These are phyloP conservation scores for Rhizoctonia solani DNA, from an alignment of 1,284 basidiomycete species.

Conservation along the genomic window DNA sequence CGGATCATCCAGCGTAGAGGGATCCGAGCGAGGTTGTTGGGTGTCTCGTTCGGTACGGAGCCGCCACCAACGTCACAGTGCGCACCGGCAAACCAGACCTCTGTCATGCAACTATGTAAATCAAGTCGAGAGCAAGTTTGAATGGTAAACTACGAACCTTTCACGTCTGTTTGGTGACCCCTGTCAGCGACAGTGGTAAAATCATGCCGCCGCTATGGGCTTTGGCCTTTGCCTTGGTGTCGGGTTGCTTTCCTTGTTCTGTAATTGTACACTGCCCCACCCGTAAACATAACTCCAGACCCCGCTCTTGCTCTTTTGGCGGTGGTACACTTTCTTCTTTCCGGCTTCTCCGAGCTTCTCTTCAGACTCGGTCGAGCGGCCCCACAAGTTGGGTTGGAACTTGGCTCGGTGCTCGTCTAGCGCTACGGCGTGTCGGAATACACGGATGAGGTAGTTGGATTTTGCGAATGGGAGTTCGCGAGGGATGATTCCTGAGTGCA, in stretches of 20 bases:
- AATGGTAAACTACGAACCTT: not conserved
- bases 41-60: slow-evolving; percentile 39
- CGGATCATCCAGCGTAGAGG: too few relatives aligned
- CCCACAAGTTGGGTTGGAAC: slow-evolving; percentile 58
- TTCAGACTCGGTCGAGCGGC: not conserved
- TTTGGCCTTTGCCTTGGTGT: not conserved
- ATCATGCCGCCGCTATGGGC: not conserved
- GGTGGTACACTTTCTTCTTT: not conserved
- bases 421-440: slow-evolving; percentile 67
- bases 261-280: too few relatives aligned
- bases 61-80: slow-evolving; percentile 42
- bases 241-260: not conserved
- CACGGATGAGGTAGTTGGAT: slow-evolving; percentile 58
- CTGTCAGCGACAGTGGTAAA: not conserved
- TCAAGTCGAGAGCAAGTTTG: not conserved
- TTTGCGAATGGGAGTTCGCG: slow-evolving; percentile 62
- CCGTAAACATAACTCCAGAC: not conserved
- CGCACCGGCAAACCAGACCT: slow-evolving; percentile 38
- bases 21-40: too few relatives aligned
- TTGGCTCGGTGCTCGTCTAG: slow-evolving; percentile 68
- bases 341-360: not conserved
- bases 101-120: not conserved
- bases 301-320: not conserved
- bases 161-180: slow-evolving; percentile 20
- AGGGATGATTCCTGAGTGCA: slow-evolving; percentile 61